Evolutionary conservation across 768 basidiomycete genomes (phyloP).

Genomic region (Grammothele lineata): DNA sequence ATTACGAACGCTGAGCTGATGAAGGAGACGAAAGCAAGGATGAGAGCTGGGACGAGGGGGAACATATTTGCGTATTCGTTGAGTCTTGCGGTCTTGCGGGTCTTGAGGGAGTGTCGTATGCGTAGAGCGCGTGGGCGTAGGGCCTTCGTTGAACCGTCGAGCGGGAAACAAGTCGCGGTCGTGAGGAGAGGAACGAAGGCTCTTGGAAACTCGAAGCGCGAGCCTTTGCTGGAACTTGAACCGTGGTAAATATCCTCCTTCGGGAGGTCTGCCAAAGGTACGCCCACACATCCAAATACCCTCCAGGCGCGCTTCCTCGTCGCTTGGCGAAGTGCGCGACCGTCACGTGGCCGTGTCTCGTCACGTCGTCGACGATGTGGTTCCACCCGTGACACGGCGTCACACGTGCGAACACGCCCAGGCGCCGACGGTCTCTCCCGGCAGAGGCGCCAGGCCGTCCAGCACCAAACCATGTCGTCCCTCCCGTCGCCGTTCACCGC

Average conservation of each 20-base stretch:
- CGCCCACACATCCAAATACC: conserved; percentile 27
- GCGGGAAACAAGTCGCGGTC: conserved; percentile 29
- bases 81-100: conserved; percentile 18
- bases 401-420: conserved; percentile 8
- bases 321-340: background rate
- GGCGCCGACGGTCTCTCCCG: conserved; percentile 3
- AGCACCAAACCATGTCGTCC: conserved; percentile 17
- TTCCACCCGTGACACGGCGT: background rate
- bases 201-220: too few species aligned
- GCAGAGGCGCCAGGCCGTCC: conserved; percentile 1
- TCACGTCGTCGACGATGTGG: too few species aligned
- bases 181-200: conserved; percentile 18
- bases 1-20: conserved; percentile 70
- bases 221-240: conserved; percentile 14
- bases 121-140: conserved; percentile 30
- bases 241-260: conserved; percentile 23
- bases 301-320: conserved; percentile 6
- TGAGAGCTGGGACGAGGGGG: conserved; percentile 61
- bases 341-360: conserved; percentile 12
- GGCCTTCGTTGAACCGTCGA: conserved; percentile 36
- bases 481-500: conserved; percentile 55
- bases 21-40: conserved; percentile 69
- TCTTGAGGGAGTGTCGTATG: conserved; percentile 27
- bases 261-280: conserved; percentile 5
- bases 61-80: conserved; percentile 49